Conservation (phyloP, 202 grass and related monocot genomes). For the Brachypodium distachyon region DNA sequence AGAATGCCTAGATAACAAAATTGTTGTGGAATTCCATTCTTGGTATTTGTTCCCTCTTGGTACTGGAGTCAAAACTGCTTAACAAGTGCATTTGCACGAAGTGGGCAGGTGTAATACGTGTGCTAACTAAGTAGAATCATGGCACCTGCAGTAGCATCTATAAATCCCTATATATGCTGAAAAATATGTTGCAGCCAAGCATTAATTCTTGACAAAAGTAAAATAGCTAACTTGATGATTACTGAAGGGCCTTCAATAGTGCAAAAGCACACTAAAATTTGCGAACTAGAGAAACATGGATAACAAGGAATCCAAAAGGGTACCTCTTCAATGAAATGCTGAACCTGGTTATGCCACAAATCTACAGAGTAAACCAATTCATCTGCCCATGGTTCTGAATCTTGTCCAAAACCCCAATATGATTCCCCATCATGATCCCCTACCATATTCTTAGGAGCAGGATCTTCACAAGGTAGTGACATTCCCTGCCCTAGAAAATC, state of each 20-base stretch:
- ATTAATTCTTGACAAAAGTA: background rate
- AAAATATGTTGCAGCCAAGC: background rate
- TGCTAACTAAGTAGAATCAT: background rate
- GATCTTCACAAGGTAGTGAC: conserved; percentile 76
- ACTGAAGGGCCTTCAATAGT: background rate
- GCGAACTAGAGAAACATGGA: background rate
- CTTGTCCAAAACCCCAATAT: conserved; percentile 84
- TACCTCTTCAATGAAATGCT: conserved; percentile 83
- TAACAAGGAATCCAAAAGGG: background rate
- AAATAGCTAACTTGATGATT: background rate
- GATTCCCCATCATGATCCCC: background rate
- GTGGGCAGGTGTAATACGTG: background rate
- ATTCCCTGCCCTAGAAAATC: conserved; percentile 93
- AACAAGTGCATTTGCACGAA: background rate
- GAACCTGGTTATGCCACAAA: conserved; percentile 80
- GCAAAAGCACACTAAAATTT: background rate
- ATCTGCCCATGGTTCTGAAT: conserved; percentile 75
- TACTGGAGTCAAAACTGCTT: background rate
- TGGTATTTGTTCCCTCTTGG: background rate
- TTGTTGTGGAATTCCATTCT: background rate
- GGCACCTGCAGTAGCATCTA: background rate
- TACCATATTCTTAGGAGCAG: conserved; percentile 35
- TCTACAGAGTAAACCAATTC: conserved; percentile 75
- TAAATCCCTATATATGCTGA: background rate
- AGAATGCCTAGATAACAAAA: background rate